Conservation (phyloP, 129 eudicot genomes). For the Chrysanthemum lavandulifolium region DNA sequence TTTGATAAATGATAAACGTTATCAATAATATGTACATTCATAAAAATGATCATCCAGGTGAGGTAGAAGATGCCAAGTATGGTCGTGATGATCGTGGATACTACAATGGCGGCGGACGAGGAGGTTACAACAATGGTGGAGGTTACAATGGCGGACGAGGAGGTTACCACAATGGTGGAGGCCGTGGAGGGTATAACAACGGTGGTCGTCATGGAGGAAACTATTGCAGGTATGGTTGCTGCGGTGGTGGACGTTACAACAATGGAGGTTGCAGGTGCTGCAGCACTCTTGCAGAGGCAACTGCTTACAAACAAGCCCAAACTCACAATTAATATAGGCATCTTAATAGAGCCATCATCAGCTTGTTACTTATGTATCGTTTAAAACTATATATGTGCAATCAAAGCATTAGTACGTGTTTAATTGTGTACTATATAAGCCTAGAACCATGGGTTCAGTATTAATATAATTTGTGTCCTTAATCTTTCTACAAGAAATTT, state of each 20-base stretch:
- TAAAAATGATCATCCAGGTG: slow-evolving; percentile 9
- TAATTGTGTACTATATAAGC: too few species aligned
- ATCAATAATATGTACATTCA: too few species aligned
- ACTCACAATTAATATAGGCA: slow-evolving; percentile 28
- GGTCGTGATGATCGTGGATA: slow-evolving; percentile 20
- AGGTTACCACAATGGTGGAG: slow-evolving; percentile 1
- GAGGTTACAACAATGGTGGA: neutral
- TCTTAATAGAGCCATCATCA: slow-evolving; percentile 8
- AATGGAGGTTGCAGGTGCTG: slow-evolving; percentile 33
- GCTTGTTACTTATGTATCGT: neutral
- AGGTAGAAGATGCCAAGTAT: slow-evolving; percentile 20
- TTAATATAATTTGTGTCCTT: too few species aligned
- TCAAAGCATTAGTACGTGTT: too few species aligned
- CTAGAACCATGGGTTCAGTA: too few species aligned
- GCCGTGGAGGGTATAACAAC: neutral
- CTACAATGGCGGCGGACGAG: slow-evolving; percentile 6
- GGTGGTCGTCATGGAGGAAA: slow-evolving; percentile 21
- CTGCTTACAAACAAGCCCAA: slow-evolving; percentile 30
- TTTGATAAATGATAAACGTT: too few species aligned
- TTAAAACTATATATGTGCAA: too few species aligned
- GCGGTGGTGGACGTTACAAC: slow-evolving; percentile 27
- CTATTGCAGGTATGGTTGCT: slow-evolving; percentile 30
- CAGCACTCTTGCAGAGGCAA: slow-evolving; percentile 29
- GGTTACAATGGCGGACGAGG: slow-evolving; percentile 7
- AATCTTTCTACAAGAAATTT: too few species aligned